phyloP scores from a whole-genome alignment of 2,329 filamentous ascomycete species.

The Emmonsiellopsis sp. region DNA sequence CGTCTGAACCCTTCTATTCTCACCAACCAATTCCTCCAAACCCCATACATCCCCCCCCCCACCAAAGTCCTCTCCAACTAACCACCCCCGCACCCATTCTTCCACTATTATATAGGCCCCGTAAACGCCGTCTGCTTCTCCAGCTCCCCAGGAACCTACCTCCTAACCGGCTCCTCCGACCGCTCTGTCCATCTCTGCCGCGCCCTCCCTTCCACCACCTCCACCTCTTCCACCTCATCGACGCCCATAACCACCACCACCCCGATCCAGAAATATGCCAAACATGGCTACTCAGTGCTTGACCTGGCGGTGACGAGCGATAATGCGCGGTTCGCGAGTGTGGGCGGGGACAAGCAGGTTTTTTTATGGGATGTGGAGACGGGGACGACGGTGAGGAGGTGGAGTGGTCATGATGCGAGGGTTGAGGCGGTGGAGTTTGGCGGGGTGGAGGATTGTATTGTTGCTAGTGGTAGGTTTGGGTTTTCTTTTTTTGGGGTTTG shows the following conservation, averaged over 20 bases:
- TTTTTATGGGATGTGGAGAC: constrained; percentile 92
- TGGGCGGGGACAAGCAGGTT: constrained; percentile 80
- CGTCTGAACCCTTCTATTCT: background rate
- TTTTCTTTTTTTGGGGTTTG: background rate
- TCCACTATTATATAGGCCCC: constrained; percentile 46
- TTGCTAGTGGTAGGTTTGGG: constrained; percentile 53
- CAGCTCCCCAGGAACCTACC: constrained; percentile 61
- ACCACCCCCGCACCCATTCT: background rate
- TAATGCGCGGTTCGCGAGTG: constrained; percentile 79
- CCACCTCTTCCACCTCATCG: constrained; percentile 29
- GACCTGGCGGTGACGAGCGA: constrained; percentile 62
- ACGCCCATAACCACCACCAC: constrained; percentile 20
- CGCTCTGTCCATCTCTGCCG: constrained; percentile 82
- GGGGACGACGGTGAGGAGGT: constrained; percentile 67
- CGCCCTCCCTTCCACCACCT: constrained; percentile 30
- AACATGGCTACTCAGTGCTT: constrained; percentile 87
- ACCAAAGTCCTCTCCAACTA: background rate
- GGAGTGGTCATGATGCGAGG: constrained; percentile 60
- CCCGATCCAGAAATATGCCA: constrained; percentile 79
- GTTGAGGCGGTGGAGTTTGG: constrained; percentile 74
- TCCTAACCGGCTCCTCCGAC: constrained; percentile 81
- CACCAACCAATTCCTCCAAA: background rate
- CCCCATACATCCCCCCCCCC: background rate
- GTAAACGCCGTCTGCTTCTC: constrained; percentile 67
- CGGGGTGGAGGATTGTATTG: constrained; percentile 62